Conservation (phyloP, 495 filamentous ascomycete species). For the Letharia columbiana region DNA sequence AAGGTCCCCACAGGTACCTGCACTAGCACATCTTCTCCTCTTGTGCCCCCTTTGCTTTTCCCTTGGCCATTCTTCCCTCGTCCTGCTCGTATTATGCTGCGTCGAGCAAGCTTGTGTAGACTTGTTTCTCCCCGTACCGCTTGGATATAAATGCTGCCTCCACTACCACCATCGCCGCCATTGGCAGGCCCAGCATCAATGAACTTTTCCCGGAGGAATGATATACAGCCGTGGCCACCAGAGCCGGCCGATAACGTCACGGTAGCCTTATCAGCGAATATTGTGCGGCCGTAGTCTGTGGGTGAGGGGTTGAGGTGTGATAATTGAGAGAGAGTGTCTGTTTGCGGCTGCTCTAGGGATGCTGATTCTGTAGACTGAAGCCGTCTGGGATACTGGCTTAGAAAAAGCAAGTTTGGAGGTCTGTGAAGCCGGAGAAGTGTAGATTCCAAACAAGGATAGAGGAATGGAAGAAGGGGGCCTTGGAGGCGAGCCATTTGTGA, state of each 20-base stretch:
- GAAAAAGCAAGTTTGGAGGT: constrained; percentile 24
- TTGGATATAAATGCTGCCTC: constrained; percentile 90
- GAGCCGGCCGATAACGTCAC: constrained; percentile 65
- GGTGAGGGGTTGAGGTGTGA: constrained; percentile 69
- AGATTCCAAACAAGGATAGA: constrained; percentile 49
- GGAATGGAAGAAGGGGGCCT: constrained; percentile 52
- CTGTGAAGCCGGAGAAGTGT: constrained; percentile 30
- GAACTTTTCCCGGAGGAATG: constrained; percentile 85
- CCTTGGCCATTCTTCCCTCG: constrained; percentile 81
- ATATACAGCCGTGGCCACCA: constrained; percentile 87
- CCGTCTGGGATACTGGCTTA: constrained; percentile 20
- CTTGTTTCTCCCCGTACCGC: constrained; percentile 84
- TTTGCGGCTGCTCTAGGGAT: constrained; percentile 15
- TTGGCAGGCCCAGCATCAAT: constrained; percentile 86
- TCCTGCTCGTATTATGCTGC: constrained; percentile 66
- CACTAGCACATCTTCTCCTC: constrained; percentile 80
- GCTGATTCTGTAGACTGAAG: constrained; percentile 31
- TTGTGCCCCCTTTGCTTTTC: constrained; percentile 65
- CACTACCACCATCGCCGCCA: constrained; percentile 86
- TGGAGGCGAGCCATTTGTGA: constrained; percentile 15
- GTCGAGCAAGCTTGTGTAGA: constrained; percentile 80
- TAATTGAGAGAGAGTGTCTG: constrained; percentile 30
- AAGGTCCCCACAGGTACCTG: constrained; percentile 90
- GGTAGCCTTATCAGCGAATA: constrained; percentile 79
- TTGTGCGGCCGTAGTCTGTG: constrained; percentile 69